Conservation (phyloP, 1,284 basidiomycete genomes). For the Ceratobasidium sp. region DNA sequence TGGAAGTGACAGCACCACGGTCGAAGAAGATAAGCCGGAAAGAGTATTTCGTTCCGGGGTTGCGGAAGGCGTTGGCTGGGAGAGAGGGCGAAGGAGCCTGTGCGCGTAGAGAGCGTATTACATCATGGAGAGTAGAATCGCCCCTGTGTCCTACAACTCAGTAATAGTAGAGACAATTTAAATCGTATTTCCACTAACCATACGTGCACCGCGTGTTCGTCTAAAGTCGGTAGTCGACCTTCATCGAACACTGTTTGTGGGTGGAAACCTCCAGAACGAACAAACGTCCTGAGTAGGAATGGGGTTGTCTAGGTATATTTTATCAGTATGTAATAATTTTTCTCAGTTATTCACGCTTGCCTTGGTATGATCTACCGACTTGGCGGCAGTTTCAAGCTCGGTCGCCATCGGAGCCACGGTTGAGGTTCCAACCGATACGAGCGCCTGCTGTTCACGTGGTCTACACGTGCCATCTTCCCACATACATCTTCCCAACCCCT, state of each 20-base stretch:
- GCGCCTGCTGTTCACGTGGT: constrained; percentile 18
- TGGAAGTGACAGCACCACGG: constrained; percentile 71
- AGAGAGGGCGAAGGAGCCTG: constrained; percentile 59
- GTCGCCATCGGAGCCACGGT: constrained; percentile 22
- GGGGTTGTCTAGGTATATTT: constrained; percentile 64
- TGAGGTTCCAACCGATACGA: not conserved
- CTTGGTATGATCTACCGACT: constrained; percentile 14
- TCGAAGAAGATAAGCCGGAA: constrained; percentile 81
- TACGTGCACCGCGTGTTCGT: constrained; percentile 73
- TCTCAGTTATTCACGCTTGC: not conserved
- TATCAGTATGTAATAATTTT: not conserved
- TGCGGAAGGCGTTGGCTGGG: constrained; percentile 69
- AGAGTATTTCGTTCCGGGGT: constrained; percentile 76
- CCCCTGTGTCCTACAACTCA: constrained; percentile 56
- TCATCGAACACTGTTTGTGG: constrained; percentile 74
- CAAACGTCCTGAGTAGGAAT: constrained; percentile 79
- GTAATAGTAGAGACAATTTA: not conserved
- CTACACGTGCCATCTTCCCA: not conserved
- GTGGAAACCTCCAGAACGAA: constrained; percentile 79
- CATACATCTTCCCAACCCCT: not conserved
- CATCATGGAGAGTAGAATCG: constrained; percentile 77
- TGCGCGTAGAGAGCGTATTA: constrained; percentile 70
- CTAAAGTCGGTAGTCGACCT: constrained; percentile 70
- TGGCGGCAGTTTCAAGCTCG: constrained; percentile 1
- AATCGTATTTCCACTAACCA: constrained; percentile 57